Base-by-base conservation (phyloP, 345 rosid species). In the Moringa oleifera region DNA sequence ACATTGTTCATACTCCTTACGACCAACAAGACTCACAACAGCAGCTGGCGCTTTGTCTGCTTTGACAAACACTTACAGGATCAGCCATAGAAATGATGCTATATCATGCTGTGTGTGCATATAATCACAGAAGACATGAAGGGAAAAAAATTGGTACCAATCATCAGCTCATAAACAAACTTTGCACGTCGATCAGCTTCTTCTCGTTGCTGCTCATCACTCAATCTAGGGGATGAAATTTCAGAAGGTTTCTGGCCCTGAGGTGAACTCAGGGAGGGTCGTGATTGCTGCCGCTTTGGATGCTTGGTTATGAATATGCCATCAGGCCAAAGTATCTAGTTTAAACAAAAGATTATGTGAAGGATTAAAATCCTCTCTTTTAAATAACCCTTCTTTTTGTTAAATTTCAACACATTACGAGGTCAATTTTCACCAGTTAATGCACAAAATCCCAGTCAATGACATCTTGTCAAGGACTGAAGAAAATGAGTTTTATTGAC, bases 241-340 rank as follows among this genome's bases (percentile, higher is more conserved):
- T 60, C 81, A 6, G 71, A 25, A 46, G 82, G 66, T 55, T 75
- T 74, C 57, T 12, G 69, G 49, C 59, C 60, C 51, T 8, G 31
- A 55, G 82, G 71, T 2, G 81, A 72, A 71, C 74, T 51, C 56
- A 22, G 72, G 31, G 75, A 37, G 50, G 84, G 36, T 51, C 79
- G 79, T 6, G 53, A 68, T 31, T 68, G 89, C 54, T 73, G 79
- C 64, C 94, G 79, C 72, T 80, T 95, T 55, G 96, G 97, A 80
- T 85, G 97, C 68, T 95, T 95, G 45, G 99, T 87, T 66, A 95
- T 73, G 73, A 95, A 95, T 64, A 95, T 81, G 36, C 99, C 97
- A 84, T 95, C 97, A 49, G 99, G 99, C 99, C 99, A 95, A 59
- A 95, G 88, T 68, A 95, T 85, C 99, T 95, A 70, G 23, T 33